A percentile compares a stretch with the other conserved stretches of the same genome.
Conservation (phyloP, 179 eudicot genomes). For the Pouteria campechiana region DNA sequence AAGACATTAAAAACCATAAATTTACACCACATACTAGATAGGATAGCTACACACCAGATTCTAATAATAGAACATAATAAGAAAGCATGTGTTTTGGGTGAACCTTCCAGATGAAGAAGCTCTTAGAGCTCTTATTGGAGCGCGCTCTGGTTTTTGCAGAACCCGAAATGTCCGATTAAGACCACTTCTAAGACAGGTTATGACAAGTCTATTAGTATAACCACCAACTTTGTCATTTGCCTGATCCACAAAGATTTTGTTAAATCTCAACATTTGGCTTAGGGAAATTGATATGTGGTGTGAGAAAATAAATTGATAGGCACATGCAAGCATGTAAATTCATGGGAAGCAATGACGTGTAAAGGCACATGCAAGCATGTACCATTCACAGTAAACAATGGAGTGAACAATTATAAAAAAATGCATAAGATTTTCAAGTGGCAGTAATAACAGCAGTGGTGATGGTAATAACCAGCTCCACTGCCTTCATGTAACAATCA, state of each 20-base stretch:
- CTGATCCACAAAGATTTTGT: constrained; percentile 35
- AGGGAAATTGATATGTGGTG: neutral
- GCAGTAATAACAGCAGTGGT: too few species aligned
- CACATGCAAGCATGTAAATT: neutral
- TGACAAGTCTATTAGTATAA: constrained; percentile 69
- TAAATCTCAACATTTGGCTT: neutral
- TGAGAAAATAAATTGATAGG: neutral
- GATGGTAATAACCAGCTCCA: too few species aligned
- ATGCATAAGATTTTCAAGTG: too few species aligned
- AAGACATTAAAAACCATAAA: too few species aligned
- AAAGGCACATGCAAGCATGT: too few species aligned
- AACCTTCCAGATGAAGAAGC: constrained; percentile 99
- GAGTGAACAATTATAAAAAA: too few species aligned
- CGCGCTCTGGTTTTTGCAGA: constrained; percentile 94
- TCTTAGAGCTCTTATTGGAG: constrained; percentile 91
- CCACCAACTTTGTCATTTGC: constrained; percentile 84
- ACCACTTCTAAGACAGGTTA: constrained; percentile 94
- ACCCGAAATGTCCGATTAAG: constrained; percentile 85
- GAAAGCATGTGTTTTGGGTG: neutral
- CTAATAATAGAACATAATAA: neutral
- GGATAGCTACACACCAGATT: too few species aligned
- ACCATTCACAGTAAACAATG: too few species aligned
- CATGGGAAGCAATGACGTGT: neutral
- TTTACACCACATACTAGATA: too few species aligned
- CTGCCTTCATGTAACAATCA: too few species aligned